phyloP scores from a whole-genome alignment of 306 rosid species.

The Vigna reflexopilosa region DNA sequence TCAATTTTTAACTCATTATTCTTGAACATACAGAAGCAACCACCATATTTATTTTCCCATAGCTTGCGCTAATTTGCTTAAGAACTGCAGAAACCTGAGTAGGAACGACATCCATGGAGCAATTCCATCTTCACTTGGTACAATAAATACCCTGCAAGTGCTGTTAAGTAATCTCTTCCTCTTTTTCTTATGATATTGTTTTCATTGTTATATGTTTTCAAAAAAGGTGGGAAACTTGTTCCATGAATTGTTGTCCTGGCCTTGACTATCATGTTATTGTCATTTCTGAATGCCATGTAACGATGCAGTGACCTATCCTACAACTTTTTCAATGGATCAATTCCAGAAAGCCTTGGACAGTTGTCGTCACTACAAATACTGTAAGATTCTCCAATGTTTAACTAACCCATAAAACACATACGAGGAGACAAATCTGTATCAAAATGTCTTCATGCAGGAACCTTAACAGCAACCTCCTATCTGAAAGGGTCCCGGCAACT shows the following conservation, averaged over 20 bases:
- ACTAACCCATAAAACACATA: conserved; percentile 23
- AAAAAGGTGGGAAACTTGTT: not conserved
- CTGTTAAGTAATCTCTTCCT: conserved; percentile 57
- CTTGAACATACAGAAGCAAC: conserved; percentile 8
- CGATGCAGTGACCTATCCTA: conserved; percentile 75
- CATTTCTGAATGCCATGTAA: conserved; percentile 38
- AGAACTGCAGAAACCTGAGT: conserved; percentile 67
- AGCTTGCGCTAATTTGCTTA: conserved; percentile 33
- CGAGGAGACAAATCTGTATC: conserved; percentile 25
- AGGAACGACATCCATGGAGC: conserved; percentile 67
- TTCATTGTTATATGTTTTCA: conserved; percentile 4
- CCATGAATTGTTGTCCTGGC: conserved; percentile 20
- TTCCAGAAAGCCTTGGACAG: conserved; percentile 84
- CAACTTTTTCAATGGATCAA: conserved; percentile 71
- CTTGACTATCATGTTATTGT: conserved; percentile 26
- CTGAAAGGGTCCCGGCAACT: conserved; percentile 76
- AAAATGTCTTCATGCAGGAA: conserved; percentile 59
- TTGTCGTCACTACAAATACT: conserved; percentile 64
- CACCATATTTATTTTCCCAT: conserved; percentile 19
- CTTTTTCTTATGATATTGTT: not conserved
- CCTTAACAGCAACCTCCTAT: conserved; percentile 69
- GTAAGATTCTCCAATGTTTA: conserved; percentile 58
- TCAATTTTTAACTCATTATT: not conserved
- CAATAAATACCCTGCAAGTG: conserved; percentile 55
- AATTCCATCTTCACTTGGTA: conserved; percentile 71